Percentiles rank a stretch among this genome's conserved stretches.
Conservation (phyloP, 1,139 yeast genomes). For the Groenewaldozyma sp. region DNA sequence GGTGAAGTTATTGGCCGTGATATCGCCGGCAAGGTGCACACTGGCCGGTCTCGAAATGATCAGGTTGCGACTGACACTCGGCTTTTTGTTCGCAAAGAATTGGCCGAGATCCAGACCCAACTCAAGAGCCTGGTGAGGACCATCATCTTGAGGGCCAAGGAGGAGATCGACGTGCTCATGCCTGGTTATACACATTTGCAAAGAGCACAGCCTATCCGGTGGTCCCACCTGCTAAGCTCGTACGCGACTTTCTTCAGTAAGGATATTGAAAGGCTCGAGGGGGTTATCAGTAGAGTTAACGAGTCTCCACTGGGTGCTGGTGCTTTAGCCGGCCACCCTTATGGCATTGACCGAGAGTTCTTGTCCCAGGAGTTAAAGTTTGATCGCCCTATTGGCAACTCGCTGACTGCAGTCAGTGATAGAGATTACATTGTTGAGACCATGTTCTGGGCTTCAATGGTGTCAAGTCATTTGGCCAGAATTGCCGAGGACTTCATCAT, state of each 20-base stretch:
- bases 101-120: constrained; percentile 49
- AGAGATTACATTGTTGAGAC: constrained; percentile 96
- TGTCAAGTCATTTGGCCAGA: constrained; percentile 91
- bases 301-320: constrained; percentile 92
- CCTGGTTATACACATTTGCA: constrained; percentile 98
- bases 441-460: constrained; percentile 94
- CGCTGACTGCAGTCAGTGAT: constrained; percentile 90
- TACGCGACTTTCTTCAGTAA: constrained; percentile 92
- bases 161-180: constrained; percentile 86
- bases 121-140: constrained; percentile 56
- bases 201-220: constrained; percentile 97
- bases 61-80: constrained; percentile 99
- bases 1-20: constrained; percentile 92
- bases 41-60: constrained; percentile 97
- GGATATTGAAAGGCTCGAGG: constrained; percentile 76
- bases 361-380: constrained; percentile 75
- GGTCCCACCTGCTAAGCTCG: constrained; percentile 96
- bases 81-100: constrained; percentile 74
- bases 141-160: constrained; percentile 64
- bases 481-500: constrained; percentile 91
- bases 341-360: constrained; percentile 90
- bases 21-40: constrained; percentile 95
- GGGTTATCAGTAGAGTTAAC: constrained; percentile 74
- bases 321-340: constrained; percentile 98
- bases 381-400: constrained; percentile 81